Base-by-base conservation (phyloP, 192 early-diverging fungal species). In the Chytriomyces sp. region DNA sequence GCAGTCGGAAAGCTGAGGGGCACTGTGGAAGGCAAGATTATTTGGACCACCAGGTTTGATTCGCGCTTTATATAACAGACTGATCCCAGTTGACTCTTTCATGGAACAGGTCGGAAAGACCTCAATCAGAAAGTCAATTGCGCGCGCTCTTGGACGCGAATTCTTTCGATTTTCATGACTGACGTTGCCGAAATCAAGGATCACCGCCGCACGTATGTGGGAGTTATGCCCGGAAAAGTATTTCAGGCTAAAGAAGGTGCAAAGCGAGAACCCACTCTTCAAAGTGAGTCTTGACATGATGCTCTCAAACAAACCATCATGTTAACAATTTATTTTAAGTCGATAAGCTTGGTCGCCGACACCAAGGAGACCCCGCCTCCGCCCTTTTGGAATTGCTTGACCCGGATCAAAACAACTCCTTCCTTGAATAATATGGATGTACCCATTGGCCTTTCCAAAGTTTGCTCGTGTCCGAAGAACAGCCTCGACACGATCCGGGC, bases 361-460 rank as follows among this genome's bases (percentile, higher is more conserved):
- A 97, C 66, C 98, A 99, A 78, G 98, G 98, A 71, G 96, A 99
- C 64, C 96, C 96, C 8, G 92, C 98, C 1, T 97, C 95, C 5
- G 98, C 98, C 6, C 85, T 99, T 52, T 80, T 99, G 3, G 98
- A 99, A 80, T 81, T 99, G 39, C 82, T 99, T 14, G 98, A 99
- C 62, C 98, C 98, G 10, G 98, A 99, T 75, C 98, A 99, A 77
- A 99, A 99, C 80, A 86, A 82, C 52, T 91, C 93, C 3, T 99
- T 99, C 84, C 86, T 99, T 66, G 98, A 99, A 99, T 80, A 98
- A 99, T 86, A 96, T 99, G 94, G 98, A 99, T 79, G 93, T 99
- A 12, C 98, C 98, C 0, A 86, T 99, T 10, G 95, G 98, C 75
- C 84, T 99, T 30, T 99, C 98, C 72, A 96, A 96, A 77, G 95